A percentile compares a stretch with the other conserved stretches of the same genome.
Evolutionary conservation across 2,329 filamentous ascomycete species (phyloP).

Genomic region (Metarhizium sp.): DNA sequence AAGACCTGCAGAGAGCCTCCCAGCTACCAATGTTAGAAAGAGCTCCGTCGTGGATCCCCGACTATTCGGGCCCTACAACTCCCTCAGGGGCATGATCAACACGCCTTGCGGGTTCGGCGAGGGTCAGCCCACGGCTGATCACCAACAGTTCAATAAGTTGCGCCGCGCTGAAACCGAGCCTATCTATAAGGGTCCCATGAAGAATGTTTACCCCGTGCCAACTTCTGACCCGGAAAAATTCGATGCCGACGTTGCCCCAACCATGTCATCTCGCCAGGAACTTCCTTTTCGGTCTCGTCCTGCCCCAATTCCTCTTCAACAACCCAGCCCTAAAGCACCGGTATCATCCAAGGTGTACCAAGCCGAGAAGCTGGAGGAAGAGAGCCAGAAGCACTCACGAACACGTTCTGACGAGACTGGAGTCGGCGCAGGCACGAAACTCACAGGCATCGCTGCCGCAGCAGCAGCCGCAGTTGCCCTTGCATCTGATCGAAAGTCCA

Average conservation of each 20-base stretch:
- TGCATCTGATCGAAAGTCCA: conserved; percentile 15
- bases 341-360: conserved; percentile 62
- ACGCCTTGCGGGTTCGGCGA: conserved; percentile 43
- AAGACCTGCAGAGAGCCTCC: conserved; percentile 4
- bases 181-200: conserved; percentile 31
- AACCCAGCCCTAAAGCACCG: conserved; percentile 70
- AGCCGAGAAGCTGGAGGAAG: conserved; percentile 30
- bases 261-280: conserved; percentile 32
- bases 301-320: conserved; percentile 63
- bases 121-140: conserved; percentile 21
- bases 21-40: conserved; percentile 23
- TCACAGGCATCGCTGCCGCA: conserved; percentile 38
- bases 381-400: conserved; percentile 19
- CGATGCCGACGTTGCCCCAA: conserved; percentile 44
- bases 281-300: conserved; percentile 37
- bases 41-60: conserved; percentile 46
- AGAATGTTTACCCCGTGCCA: conserved; percentile 57
- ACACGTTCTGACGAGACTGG: conserved; percentile 27
- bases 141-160: conserved; percentile 10
- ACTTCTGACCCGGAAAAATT: conserved; percentile 56
- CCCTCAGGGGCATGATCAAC: conserved; percentile 43
- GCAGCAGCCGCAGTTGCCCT: conserved; percentile 33
- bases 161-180: conserved; percentile 15
- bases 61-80: conserved; percentile 52
- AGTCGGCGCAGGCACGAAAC: conserved; percentile 32